A percentile compares a stretch with the other conserved stretches of the same genome.
Conservation (phyloP, 2,329 filamentous ascomycete genomes). For the Sphaceloma murrayae region DNA sequence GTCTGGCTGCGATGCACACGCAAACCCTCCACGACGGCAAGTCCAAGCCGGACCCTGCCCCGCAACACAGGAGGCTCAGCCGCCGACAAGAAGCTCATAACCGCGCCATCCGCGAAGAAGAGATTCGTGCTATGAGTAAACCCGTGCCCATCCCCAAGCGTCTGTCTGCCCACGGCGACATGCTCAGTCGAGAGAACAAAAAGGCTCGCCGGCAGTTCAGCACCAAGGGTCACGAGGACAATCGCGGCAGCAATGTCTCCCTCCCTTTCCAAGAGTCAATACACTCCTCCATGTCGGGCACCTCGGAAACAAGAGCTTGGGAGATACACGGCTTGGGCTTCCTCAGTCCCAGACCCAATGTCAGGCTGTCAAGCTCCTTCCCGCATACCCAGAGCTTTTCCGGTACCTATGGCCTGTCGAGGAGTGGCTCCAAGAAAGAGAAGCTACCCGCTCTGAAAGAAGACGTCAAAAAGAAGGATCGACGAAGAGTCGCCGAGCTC, state of each 20-base stretch:
- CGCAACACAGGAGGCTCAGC: slow-evolving; percentile 61
- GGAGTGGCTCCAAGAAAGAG: slow-evolving; percentile 24
- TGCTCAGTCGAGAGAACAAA: slow-evolving; percentile 57
- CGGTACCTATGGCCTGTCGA: slow-evolving; percentile 19
- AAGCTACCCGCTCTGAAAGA: slow-evolving; percentile 24
- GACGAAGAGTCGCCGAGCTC: slow-evolving; percentile 55
- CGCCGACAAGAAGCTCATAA: slow-evolving; percentile 64
- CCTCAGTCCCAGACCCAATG: slow-evolving; percentile 75
- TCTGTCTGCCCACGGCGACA: slow-evolving; percentile 43
- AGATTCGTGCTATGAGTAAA: slow-evolving; percentile 76
- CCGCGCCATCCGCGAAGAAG: slow-evolving; percentile 59
- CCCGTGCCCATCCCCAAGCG: slow-evolving; percentile 53
- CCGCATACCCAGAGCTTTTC: slow-evolving; percentile 37
- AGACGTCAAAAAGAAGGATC: slow-evolving; percentile 39
- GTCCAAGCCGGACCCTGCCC: slow-evolving; percentile 43
- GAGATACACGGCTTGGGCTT: slow-evolving; percentile 70
- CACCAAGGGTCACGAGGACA: slow-evolving; percentile 43
- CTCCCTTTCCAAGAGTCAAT: slow-evolving; percentile 65
- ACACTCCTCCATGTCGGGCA: slow-evolving; percentile 64
- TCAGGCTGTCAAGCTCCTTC: slow-evolving; percentile 62
- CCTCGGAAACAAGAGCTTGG: slow-evolving; percentile 66
- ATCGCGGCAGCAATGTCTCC: slow-evolving; percentile 55
- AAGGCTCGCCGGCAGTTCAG: slow-evolving; percentile 54
- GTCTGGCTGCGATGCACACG: slow-evolving; percentile 37
- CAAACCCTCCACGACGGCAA: slow-evolving; percentile 34